Percentiles rank a stretch among this genome's conserved stretches.
phyloP scores from a whole-genome alignment of 495 filamentous ascomycete genomes.

The Hypoxylon fragiforme region DNA sequence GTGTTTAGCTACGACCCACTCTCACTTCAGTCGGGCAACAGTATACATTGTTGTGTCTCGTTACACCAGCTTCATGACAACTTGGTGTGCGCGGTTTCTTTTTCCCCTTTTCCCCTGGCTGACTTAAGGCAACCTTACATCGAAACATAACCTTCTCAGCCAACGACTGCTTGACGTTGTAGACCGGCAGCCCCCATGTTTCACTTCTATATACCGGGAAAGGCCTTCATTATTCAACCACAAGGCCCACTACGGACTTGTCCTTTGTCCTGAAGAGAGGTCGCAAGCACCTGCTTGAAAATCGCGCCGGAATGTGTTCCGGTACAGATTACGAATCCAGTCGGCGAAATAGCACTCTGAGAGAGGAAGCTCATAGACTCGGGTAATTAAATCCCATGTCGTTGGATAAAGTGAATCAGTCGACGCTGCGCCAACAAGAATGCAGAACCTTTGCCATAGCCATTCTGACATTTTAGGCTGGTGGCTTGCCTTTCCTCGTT shows the following conservation, averaged over 20 bases:
- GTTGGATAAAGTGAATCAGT: conserved; percentile 28
- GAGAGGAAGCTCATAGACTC: conserved; percentile 53
- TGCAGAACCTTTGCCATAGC: too few species aligned
- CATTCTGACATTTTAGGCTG: conserved; percentile 11
- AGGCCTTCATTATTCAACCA: conserved; percentile 51
- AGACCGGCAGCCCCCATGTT: conserved; percentile 34
- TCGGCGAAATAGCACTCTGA: conserved; percentile 51
- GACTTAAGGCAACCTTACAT: too few species aligned
- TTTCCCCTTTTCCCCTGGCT: too few species aligned
- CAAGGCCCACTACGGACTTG: conserved; percentile 52
- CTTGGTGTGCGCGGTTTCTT: too few species aligned
- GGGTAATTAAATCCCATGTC: conserved; percentile 53
- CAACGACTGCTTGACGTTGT: conserved; percentile 4
- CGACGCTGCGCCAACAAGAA: conserved; percentile 1
- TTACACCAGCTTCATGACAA: not conserved
- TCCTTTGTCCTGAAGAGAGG: conserved; percentile 50
- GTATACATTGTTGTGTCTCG: not conserved
- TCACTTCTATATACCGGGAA: conserved; percentile 48
- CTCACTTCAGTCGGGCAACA: not conserved
- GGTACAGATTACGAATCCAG: conserved; percentile 52
- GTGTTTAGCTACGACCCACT: not conserved
- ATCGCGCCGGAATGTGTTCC: conserved; percentile 55
- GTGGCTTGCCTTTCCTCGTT: conserved; percentile 40
- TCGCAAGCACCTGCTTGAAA: conserved; percentile 44
- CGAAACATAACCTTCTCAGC: too few species aligned